Percentiles rank a stretch among this genome's conserved stretches.
phyloP scores from a whole-genome alignment of 2,329 filamentous ascomycete genomes.

The Talaromyces sp. region DNA sequence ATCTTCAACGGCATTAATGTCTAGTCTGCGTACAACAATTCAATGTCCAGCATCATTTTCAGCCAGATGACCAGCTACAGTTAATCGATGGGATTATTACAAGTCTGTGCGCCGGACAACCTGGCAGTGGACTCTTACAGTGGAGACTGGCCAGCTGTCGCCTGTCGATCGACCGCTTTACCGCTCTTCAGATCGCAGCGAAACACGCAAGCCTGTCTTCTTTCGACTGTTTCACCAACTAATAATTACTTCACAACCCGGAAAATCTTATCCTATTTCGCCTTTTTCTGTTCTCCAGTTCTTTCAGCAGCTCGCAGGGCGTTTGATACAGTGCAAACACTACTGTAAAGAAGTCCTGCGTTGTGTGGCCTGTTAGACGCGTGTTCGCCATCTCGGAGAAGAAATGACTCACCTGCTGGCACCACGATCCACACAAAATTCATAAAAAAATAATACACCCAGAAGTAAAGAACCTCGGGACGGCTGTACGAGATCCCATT shows the following conservation, averaged over 20 bases:
- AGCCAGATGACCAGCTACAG: neutral
- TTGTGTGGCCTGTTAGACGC: neutral
- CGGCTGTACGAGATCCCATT: slow-evolving; percentile 53
- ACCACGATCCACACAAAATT: slow-evolving; percentile 64
- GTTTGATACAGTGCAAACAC: slow-evolving; percentile 8
- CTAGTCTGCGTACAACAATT: neutral
- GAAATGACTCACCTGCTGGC: slow-evolving; percentile 47
- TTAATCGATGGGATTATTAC: neutral
- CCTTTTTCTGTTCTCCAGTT: neutral
- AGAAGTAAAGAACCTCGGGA: slow-evolving; percentile 62
- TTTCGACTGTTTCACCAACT: neutral
- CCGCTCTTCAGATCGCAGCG: neutral
- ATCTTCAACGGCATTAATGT: neutral
- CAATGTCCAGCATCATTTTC: neutral
- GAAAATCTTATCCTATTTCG: neutral
- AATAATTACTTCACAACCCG: neutral
- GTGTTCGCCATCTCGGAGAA: neutral
- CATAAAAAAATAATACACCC: slow-evolving; percentile 63
- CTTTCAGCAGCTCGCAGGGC: slow-evolving; percentile 4
- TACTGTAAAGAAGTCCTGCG: slow-evolving; percentile 14
- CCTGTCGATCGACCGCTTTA: neutral
- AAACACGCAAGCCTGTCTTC: neutral
- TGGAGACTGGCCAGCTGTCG: neutral
- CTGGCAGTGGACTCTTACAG: neutral
- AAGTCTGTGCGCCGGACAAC: neutral